These are phyloP conservation scores for Suillus spraguei DNA, from an alignment of 768 basidiomycete species.

Conservation along the genomic window DNA sequence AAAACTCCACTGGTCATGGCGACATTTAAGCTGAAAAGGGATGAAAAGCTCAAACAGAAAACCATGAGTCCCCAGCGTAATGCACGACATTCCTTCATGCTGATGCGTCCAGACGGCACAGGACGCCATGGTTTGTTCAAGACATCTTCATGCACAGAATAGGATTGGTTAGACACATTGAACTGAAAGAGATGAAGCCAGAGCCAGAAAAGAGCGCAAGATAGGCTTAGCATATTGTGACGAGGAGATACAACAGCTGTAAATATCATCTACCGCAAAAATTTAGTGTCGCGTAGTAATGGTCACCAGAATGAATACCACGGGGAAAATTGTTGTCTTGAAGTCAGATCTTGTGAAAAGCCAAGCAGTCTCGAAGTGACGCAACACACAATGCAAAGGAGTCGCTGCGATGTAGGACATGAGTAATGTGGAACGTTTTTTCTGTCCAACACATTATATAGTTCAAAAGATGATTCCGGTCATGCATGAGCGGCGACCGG, in stretches of 20 bases:
- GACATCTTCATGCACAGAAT: too few species aligned
- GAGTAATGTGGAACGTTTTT: not conserved
- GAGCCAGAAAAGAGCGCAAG: too few species aligned
- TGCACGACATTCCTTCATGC: too few species aligned
- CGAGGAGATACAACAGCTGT: constrained; percentile 12
- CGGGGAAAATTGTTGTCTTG: constrained; percentile 37
- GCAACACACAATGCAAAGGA: not conserved
- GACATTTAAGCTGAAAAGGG: too few species aligned
- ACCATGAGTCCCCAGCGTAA: too few species aligned
- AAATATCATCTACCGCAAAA: constrained; percentile 15
- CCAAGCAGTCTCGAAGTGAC: constrained; percentile 29
- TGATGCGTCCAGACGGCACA: too few species aligned
- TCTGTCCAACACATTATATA: not conserved
- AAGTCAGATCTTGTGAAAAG: constrained; percentile 39
- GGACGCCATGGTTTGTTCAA: too few species aligned
- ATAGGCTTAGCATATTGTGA: too few species aligned
- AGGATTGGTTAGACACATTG: too few species aligned
- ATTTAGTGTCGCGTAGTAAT: not conserved
- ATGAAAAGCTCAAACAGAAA: too few species aligned
- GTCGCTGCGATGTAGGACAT: not conserved
- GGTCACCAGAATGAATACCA: constrained; percentile 23
- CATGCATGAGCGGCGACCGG: not conserved
- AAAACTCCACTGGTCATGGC: too few species aligned
- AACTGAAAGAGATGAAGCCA: too few species aligned
- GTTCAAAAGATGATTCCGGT: not conserved